These are phyloP conservation scores for Cnidoscolus chayamansa DNA, from an alignment of 441 rosid genomes.

Conservation along the genomic window DNA sequence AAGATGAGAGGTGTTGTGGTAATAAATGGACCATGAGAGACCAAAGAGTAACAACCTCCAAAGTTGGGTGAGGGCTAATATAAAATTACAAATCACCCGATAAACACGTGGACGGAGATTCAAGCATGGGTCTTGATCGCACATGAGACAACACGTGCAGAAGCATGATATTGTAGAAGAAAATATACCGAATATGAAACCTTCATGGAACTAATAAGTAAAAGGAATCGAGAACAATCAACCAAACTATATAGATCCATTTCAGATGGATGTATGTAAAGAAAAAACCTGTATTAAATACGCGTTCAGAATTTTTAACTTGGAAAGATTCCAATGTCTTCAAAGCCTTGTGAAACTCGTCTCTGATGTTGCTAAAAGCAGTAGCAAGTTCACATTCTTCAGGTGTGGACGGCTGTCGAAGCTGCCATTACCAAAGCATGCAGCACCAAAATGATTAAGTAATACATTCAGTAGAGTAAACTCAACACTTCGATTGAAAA, in stretches of 20 bases:
- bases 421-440: constrained; percentile 37
- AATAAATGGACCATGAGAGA: no score
- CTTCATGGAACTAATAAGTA: no score
- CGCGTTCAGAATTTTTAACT: constrained; percentile 66
- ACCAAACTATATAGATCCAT: background rate
- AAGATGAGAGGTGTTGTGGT: no score
- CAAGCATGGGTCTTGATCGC: background rate
- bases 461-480: background rate
- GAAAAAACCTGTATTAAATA: constrained; percentile 74
- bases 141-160: background rate
- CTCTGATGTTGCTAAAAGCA: constrained; percentile 35
- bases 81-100: no score
- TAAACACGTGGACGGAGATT: background rate
- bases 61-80: no score
- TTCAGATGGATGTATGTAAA: background rate
- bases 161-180: background rate
- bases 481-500: background rate
- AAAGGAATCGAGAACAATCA: background rate
- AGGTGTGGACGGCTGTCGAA: constrained; percentile 54
- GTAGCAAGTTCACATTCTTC: constrained; percentile 50
- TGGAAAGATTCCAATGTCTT: constrained; percentile 62
- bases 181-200: background rate
- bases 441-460: background rate
- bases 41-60: no score
- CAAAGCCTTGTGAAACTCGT: constrained; percentile 41